A percentile compares a stretch with the other conserved stretches of the same genome.
phyloP scores from a whole-genome alignment of 352 stramenopile species.

The Pythium diclinum region DNA sequence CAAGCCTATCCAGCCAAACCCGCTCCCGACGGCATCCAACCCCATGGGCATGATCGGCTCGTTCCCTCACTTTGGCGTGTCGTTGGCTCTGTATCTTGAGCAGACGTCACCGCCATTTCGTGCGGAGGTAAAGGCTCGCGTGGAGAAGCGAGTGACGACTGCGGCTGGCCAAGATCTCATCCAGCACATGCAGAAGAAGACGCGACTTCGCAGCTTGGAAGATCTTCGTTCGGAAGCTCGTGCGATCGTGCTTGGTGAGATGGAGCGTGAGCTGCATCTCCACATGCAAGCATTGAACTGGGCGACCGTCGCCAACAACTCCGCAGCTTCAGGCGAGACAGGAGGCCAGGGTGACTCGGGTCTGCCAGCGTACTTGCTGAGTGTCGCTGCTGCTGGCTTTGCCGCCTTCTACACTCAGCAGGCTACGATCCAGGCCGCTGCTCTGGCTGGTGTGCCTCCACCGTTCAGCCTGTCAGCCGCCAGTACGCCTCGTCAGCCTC shows the following conservation, averaged over 20 bases:
- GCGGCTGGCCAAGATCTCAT: constrained; percentile 69
- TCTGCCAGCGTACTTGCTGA: constrained; percentile 56
- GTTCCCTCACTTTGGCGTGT: constrained; percentile 61
- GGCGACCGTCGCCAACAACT: constrained; percentile 33
- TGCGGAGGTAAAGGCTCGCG: constrained; percentile 58
- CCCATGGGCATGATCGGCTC: constrained; percentile 56
- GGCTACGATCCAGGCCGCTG: constrained; percentile 34
- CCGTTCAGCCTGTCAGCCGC: constrained; percentile 4
- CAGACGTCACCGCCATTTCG: constrained; percentile 67
- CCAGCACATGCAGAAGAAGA: constrained; percentile 86
- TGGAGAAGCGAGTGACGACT: constrained; percentile 76
- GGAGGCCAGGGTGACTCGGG: constrained; percentile 9
- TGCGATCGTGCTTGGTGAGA: constrained; percentile 58
- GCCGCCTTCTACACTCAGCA: constrained; percentile 59
- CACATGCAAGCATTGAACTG: constrained; percentile 73
- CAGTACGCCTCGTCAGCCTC: constrained; percentile 7
- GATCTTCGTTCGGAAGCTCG: constrained; percentile 61
- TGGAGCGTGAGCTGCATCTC: constrained; percentile 69
- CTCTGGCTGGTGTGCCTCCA: constrained; percentile 6
- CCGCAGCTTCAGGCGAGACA: neutral
- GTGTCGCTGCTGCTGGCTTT: constrained; percentile 54
- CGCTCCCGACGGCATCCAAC: constrained; percentile 68
- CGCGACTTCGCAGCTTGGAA: constrained; percentile 63
- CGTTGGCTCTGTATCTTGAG: constrained; percentile 69
- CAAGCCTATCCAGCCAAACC: constrained; percentile 77